These are phyloP conservation scores for Coemansia aciculifera DNA, from an alignment of 192 early-diverging fungal species.

Conservation along the genomic window DNA sequence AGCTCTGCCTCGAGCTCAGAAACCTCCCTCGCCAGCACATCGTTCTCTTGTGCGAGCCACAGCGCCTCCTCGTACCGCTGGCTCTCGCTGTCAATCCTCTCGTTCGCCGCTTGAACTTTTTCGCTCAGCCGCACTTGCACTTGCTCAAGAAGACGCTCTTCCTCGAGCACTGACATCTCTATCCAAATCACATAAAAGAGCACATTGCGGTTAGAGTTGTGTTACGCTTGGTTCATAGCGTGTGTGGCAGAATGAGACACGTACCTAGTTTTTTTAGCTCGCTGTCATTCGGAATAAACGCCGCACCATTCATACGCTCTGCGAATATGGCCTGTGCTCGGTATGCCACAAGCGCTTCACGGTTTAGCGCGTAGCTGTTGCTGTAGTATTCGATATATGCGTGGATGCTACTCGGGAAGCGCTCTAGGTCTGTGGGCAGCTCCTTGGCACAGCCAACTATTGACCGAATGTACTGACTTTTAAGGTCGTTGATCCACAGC, in stretches of 20 bases:
- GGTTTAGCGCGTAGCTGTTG: conserved; percentile 39
- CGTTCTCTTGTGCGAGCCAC: conserved; percentile 26
- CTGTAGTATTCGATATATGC: conserved; percentile 39
- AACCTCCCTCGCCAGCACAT: conserved; percentile 28
- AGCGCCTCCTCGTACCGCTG: conserved; percentile 32
- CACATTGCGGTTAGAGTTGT: not conserved
- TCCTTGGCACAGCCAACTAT: conserved; percentile 28
- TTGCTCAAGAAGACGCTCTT: conserved; percentile 47
- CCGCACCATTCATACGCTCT: conserved; percentile 40
- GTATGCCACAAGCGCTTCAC: conserved; percentile 34
- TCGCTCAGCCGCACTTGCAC: conserved; percentile 45
- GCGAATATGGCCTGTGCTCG: conserved; percentile 43
- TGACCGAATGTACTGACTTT: conserved; percentile 43
- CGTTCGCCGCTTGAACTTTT: conserved; percentile 32
- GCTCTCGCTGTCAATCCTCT: conserved; percentile 35
- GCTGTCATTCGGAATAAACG: conserved; percentile 41
- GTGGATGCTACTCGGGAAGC: conserved; percentile 42
- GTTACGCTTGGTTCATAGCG: not conserved
- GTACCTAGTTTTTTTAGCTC: conserved; percentile 49
- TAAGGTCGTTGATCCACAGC: conserved; percentile 49
- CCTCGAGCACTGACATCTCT: conserved; percentile 46
- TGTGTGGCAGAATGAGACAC: not conserved
- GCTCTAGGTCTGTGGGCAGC: conserved; percentile 39
- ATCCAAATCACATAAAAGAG: not conserved
- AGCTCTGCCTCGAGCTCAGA: conserved; percentile 43